Evolutionary conservation across 768 basidiomycete genomes (phyloP), one percentile per base, ranked within the genome.

Genomic region (Tulasnella sp.): DNA sequence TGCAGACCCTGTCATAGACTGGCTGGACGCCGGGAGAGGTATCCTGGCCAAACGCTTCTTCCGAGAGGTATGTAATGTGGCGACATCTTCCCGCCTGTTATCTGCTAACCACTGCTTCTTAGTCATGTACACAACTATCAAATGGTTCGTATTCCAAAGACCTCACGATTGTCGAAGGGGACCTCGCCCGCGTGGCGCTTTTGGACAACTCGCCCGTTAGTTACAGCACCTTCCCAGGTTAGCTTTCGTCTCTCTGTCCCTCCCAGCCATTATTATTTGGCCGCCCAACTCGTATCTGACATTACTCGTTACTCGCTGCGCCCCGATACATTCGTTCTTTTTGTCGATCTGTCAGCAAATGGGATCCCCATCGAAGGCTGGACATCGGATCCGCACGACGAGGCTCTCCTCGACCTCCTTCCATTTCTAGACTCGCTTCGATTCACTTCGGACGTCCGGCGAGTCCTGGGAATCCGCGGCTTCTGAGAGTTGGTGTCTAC

Each of bases 351-450:
- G 54, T 46, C 69, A 98, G 96, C 90, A 54, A 99, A 99, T 70
- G 96, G 92, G 53, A 92, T 99, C 67, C 96, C 96, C 31, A 91
- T 99, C 72, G 94, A 98, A 76, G 96, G 96, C 50, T 98, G 96
- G 96, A 97, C 92, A 22, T 85, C 92, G 61, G 96, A 99, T 72
- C 93, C 91, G 30, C 82, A 84, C 61, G 96, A 99, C 73, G 91
- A 98, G 72, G 96, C 94, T 21, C 75, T 99, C 58, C 83, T 99
- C 58, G 93, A 98, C 73, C 79, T 97, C 52, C 74, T 99, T 24
- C 96, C 96, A 19, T 85, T 99, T 54, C 81, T 99, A 54, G 96
- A 99, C 71, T 94, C 92, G 49, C 73, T 99, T 62, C 81, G 96
- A 38, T 99, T 99, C 72, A 96, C 93, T 10, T 85, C 83, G 60